phyloP scores from a whole-genome alignment of 2,329 filamentous ascomycete species.

The Whalleya microplaca region DNA sequence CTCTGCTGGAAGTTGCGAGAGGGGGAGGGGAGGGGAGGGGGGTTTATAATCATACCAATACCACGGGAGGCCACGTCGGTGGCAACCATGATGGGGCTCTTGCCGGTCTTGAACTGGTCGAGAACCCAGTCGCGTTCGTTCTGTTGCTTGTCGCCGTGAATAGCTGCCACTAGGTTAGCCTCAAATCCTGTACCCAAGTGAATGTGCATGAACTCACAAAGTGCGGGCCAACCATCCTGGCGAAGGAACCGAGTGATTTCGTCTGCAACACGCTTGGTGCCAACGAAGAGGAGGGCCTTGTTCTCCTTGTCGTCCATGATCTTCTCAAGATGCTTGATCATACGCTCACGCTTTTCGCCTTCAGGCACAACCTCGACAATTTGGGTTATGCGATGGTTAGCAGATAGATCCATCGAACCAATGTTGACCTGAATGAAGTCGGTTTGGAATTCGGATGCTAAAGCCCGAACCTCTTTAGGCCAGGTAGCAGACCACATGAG shows the following conservation, averaged over 20 bases:
- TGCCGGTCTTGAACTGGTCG: slow-evolving; percentile 99
- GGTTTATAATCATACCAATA: slow-evolving; percentile 91
- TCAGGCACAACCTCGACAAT: slow-evolving; percentile 95
- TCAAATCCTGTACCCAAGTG: slow-evolving; percentile 45
- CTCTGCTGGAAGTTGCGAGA: slow-evolving; percentile 62
- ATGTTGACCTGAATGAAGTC: slow-evolving; percentile 99
- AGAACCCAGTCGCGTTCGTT: slow-evolving; percentile 99
- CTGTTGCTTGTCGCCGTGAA: slow-evolving; percentile 99
- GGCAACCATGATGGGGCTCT: slow-evolving; percentile 99
- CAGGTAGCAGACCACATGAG: slow-evolving; percentile 99
- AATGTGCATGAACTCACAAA: slow-evolving; percentile 71
- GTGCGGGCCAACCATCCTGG: slow-evolving; percentile 95
- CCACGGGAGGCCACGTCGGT: slow-evolving; percentile 99
- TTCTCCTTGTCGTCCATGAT: slow-evolving; percentile 96
- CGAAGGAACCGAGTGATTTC: slow-evolving; percentile 97
- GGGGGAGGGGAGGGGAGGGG: slow-evolving; percentile 50
- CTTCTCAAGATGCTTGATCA: slow-evolving; percentile 97
- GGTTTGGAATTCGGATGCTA: slow-evolving; percentile 87
- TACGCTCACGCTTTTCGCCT: slow-evolving; percentile 95
- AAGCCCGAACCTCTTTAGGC: slow-evolving; percentile 96
- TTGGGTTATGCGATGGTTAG: slow-evolving; percentile 98
- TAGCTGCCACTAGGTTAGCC: slow-evolving; percentile 63
- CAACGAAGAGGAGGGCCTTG: slow-evolving; percentile 95
- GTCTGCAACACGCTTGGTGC: slow-evolving; percentile 93
- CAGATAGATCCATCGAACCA: slow-evolving; percentile 91